phyloP scores from a whole-genome alignment of 2,329 filamentous ascomycete species.

The Hymenoscyphus linearis region DNA sequence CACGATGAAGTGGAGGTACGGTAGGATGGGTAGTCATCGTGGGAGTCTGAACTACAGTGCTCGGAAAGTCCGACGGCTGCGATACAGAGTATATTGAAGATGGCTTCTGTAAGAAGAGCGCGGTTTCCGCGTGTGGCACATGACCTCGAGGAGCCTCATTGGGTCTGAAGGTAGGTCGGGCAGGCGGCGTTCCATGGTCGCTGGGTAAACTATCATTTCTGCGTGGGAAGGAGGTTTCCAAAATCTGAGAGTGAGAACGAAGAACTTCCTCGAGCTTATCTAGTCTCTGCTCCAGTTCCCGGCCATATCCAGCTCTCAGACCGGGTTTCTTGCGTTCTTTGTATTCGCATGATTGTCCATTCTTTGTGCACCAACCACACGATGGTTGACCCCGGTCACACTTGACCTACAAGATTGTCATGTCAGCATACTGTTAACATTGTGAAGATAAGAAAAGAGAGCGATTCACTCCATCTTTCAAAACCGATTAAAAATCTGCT shows the following conservation, averaged over 20 bases:
- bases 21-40: conserved; percentile 32
- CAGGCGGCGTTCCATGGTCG: conserved; percentile 52
- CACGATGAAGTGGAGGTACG: conserved; percentile 36
- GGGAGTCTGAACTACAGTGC: conserved; percentile 36
- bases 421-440: not conserved
- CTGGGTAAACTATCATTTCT: conserved; percentile 41
- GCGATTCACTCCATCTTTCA: not conserved
- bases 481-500: not conserved
- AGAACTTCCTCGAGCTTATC: conserved; percentile 65
- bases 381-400: conserved; percentile 71
- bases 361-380: conserved; percentile 63
- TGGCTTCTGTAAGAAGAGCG: conserved; percentile 57
- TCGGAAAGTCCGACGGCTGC: conserved; percentile 46
- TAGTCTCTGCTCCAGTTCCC: conserved; percentile 67
- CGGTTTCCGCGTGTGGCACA: conserved; percentile 50
- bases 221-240: conserved; percentile 50
- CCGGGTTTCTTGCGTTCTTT: conserved; percentile 65
- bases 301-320: conserved; percentile 59
- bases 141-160: conserved; percentile 44
- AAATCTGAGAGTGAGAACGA: conserved; percentile 59
- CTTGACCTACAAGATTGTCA: conserved; percentile 49
- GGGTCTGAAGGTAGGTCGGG: conserved; percentile 44
- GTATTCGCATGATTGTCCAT: conserved; percentile 59
- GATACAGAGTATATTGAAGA: conserved; percentile 36
- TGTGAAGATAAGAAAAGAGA: not conserved